Conservation (phyloP, 202 grass and related monocot species). For the Zizania palustris region DNA sequence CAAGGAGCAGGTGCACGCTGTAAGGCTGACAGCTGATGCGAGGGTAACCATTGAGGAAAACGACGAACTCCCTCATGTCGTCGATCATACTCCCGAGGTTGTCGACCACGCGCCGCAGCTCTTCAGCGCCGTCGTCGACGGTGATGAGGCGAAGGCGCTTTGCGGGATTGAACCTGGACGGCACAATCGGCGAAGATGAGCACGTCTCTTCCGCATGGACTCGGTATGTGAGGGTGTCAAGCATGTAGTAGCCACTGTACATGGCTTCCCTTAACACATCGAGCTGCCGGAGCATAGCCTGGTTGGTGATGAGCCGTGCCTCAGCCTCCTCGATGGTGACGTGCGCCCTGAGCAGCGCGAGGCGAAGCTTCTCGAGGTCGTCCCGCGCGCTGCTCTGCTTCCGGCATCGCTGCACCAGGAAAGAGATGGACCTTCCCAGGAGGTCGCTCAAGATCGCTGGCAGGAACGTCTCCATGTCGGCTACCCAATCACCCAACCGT, state of each 20-base stretch:
- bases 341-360: constrained; percentile 13
- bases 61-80: constrained; percentile 37
- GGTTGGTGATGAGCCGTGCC: constrained; percentile 29
- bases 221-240: constrained; percentile 18
- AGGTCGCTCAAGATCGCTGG: constrained; percentile 27
- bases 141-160: constrained; percentile 17
- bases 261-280: constrained; percentile 20
- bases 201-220: background rate
- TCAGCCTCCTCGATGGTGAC: constrained; percentile 40
- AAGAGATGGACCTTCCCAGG: constrained; percentile 19
- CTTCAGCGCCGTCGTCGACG: background rate
- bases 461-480: constrained; percentile 30
- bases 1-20: constrained; percentile 10
- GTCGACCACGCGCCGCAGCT: constrained; percentile 4
- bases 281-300: constrained; percentile 40
- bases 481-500: background rate
- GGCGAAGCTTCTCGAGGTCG: constrained; percentile 7
- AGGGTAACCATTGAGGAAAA: constrained; percentile 30
- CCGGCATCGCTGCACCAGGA: constrained; percentile 10
- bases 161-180: constrained; percentile 29
- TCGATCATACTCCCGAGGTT: constrained; percentile 8
- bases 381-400: constrained; percentile 5
- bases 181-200: background rate
- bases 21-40: constrained; percentile 13
- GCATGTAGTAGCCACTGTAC: constrained; percentile 35